A percentile compares a stretch with the other conserved stretches of the same genome.
Conservation (phyloP, 768 basidiomycete genomes). For the Kwoniella mangroviensis region DNA sequence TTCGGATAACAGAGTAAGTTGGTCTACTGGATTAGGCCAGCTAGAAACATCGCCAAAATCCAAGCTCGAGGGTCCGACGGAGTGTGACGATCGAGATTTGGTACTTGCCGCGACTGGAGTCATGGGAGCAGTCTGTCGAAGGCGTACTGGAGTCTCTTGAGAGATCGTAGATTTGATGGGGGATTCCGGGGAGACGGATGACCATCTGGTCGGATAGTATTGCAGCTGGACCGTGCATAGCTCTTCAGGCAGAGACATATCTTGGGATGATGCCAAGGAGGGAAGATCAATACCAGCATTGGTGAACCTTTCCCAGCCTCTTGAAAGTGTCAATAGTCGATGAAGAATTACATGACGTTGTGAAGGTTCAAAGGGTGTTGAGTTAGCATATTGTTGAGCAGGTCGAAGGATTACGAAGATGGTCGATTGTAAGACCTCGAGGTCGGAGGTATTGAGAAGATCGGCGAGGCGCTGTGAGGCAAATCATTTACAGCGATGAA, state of each 20-base stretch:
- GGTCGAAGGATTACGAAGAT: conserved; percentile 87
- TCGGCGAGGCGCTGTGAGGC: conserved; percentile 77
- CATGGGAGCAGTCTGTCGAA: neutral
- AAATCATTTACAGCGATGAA: conserved; percentile 11
- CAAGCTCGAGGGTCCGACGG: conserved; percentile 50
- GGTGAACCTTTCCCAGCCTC: conserved; percentile 39
- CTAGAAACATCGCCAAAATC: conserved; percentile 61
- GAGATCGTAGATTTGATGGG: neutral
- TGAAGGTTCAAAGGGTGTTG: conserved; percentile 79
- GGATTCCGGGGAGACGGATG: neutral
- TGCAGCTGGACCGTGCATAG: conserved; percentile 28
- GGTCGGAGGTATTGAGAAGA: conserved; percentile 82
- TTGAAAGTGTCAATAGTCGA: conserved; percentile 72
- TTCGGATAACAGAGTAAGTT: conserved; percentile 75
- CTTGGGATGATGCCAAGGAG: conserved; percentile 16
- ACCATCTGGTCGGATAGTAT: conserved; percentile 30
- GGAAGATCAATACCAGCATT: conserved; percentile 35
- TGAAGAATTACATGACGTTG: conserved; percentile 75
- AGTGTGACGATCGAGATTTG: conserved; percentile 6
- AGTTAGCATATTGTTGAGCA: conserved; percentile 90
- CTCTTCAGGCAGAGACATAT: conserved; percentile 22
- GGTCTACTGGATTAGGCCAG: conserved; percentile 68
- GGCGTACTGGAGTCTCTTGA: conserved; percentile 17
- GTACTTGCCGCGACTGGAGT: neutral
- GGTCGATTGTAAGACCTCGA: conserved; percentile 81